Evolutionary conservation across 495 filamentous ascomycete species (phyloP).

Genomic region (Oidiodendron maius): DNA sequence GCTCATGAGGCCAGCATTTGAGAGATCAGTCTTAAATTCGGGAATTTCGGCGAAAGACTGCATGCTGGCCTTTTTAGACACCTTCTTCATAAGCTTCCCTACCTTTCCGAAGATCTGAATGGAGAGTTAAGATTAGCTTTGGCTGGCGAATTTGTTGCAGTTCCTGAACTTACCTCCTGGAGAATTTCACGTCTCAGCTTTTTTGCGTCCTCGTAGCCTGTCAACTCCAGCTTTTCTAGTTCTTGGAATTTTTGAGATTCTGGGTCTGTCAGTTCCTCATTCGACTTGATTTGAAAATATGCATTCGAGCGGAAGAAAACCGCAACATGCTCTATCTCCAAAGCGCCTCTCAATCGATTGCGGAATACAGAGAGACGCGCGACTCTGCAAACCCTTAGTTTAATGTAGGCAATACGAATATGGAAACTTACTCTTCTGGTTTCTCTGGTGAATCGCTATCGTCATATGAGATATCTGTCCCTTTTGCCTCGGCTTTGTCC

Average conservation of each 20-base stretch:
- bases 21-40: conserved; percentile 37
- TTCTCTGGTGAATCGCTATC: conserved; percentile 36
- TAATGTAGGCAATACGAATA: background rate
- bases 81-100: conserved; percentile 40
- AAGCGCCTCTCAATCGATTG: conserved; percentile 59
- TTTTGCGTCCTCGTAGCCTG: conserved; percentile 72
- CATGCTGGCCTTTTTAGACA: conserved; percentile 33
- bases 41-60: conserved; percentile 62
- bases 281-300: conserved; percentile 73
- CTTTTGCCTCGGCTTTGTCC: background rate
- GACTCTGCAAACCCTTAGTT: conserved; percentile 14
- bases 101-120: conserved; percentile 18
- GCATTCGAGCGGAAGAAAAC: conserved; percentile 80
- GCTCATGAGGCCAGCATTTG: conserved; percentile 58
- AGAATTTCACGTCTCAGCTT: conserved; percentile 71
- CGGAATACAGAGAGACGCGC: conserved; percentile 49
- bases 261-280: conserved; percentile 52
- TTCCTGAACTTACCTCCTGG: conserved; percentile 28
- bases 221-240: conserved; percentile 63
- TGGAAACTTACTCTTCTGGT: conserved; percentile 23
- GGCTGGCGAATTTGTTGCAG: background rate
- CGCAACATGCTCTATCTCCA: conserved; percentile 78
- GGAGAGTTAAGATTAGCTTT: background rate
- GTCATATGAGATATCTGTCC: conserved; percentile 12
- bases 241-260: conserved; percentile 58